phyloP scores from a whole-genome alignment of 495 filamentous ascomycete genomes.

The Talaromyces adpressus region DNA sequence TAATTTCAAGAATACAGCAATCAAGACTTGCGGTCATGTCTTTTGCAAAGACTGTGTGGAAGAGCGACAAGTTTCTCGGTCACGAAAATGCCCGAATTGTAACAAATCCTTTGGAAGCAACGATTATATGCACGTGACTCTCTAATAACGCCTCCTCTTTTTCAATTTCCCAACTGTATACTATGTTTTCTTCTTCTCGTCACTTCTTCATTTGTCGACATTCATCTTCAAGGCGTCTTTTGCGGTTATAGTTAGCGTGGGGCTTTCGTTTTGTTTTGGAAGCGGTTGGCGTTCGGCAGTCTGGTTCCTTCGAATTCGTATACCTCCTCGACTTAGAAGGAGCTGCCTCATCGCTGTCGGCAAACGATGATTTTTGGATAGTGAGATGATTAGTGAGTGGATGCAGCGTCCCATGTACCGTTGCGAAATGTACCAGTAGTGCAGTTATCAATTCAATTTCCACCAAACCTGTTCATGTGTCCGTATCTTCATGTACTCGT shows the following conservation, averaged over 20 bases:
- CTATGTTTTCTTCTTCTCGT: slow-evolving; percentile 21
- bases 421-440: slow-evolving; percentile 6
- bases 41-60: slow-evolving; percentile 90
- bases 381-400: not conserved
- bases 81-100: slow-evolving; percentile 92
- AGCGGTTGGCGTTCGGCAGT: slow-evolving; percentile 32
- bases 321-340: not conserved
- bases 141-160: slow-evolving; percentile 23
- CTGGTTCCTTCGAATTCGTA: not conserved
- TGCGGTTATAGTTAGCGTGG: slow-evolving; percentile 29
- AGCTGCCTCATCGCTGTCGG: not conserved
- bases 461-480: not conserved
- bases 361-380: not conserved
- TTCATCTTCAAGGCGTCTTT: slow-evolving; percentile 38
- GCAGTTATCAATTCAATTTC: not conserved
- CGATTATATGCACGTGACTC: slow-evolving; percentile 67
- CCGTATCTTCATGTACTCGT: too few species aligned
- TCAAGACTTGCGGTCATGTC: slow-evolving; percentile 93
- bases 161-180: slow-evolving; percentile 25
- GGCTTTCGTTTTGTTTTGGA: slow-evolving; percentile 12
- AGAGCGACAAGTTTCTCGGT: slow-evolving; percentile 75
- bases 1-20: slow-evolving; percentile 87
- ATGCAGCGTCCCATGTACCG: not conserved
- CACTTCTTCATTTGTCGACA: slow-evolving; percentile 10
- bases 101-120: slow-evolving; percentile 80